phyloP scores from a whole-genome alignment of 352 stramenopile species.

The Globisporangium okanoganense region DNA sequence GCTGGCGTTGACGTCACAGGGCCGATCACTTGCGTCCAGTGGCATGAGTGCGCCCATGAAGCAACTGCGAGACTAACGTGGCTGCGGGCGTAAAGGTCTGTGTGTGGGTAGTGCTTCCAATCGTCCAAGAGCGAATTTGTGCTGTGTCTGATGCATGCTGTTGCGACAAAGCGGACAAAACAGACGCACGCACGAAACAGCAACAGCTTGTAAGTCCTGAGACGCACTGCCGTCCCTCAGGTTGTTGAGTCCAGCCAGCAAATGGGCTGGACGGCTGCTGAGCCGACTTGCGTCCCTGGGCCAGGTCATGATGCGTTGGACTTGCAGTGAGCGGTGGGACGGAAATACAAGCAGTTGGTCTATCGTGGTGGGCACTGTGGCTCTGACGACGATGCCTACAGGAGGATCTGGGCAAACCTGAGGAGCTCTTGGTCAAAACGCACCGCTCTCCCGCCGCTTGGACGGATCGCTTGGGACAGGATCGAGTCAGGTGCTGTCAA shows the following conservation, averaged over 20 bases:
- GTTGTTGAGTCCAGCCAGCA: neutral
- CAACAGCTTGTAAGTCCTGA: neutral
- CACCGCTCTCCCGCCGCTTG: neutral
- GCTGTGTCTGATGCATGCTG: neutral
- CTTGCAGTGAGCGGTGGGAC: no score
- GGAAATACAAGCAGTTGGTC: no score
- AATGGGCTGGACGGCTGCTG: neutral
- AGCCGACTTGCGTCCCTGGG: no score
- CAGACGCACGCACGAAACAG: neutral
- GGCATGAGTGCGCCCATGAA: neutral
- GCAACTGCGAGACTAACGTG: neutral
- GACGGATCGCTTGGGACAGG: neutral
- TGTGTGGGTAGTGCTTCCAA: neutral
- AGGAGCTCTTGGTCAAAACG: neutral
- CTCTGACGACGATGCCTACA: no score
- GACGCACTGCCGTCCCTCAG: neutral
- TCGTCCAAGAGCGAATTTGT: neutral
- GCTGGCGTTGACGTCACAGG: neutral
- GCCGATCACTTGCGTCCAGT: neutral
- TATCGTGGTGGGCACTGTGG: no score
- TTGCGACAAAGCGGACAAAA: neutral
- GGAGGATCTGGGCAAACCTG: no score
- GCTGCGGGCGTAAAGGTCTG: neutral
- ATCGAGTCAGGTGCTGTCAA: neutral
- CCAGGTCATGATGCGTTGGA: no score